Conservation (phyloP, 2,329 filamentous ascomycete genomes). For the Fusarium veterinarium region DNA sequence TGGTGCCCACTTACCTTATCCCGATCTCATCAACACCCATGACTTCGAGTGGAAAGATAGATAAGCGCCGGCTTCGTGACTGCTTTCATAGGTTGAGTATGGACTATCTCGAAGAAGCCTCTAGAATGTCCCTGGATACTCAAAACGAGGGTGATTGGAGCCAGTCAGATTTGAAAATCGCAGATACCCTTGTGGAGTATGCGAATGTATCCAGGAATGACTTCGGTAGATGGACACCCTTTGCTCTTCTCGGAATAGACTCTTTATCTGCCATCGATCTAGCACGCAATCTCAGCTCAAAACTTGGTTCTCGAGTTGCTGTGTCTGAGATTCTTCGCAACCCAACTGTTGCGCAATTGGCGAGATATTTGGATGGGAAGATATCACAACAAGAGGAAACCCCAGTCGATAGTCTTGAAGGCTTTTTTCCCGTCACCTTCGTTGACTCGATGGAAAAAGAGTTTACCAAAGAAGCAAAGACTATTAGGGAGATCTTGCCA, state of each 20-base stretch:
- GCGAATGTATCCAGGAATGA: constrained; percentile 57
- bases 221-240: constrained; percentile 74
- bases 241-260: constrained; percentile 83
- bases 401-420: neutral
- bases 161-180: constrained; percentile 66
- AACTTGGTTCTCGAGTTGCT: constrained; percentile 62
- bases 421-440: constrained; percentile 47
- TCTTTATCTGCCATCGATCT: constrained; percentile 84
- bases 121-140: constrained; percentile 41
- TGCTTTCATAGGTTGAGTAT: constrained; percentile 60
- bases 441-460: constrained; percentile 43
- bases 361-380: constrained; percentile 44
- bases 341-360: constrained; percentile 72
- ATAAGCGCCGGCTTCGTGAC: constrained; percentile 65
- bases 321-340: constrained; percentile 78
- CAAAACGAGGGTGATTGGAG: constrained; percentile 60
- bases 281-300: constrained; percentile 65
- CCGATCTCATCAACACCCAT: constrained; percentile 76
- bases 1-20: constrained; percentile 81
- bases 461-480: constrained; percentile 48
- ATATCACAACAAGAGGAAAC: neutral
- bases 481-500: constrained; percentile 71
- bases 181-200: constrained; percentile 62
- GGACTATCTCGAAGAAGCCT: constrained; percentile 56
- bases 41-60: constrained; percentile 80